These are phyloP conservation scores for Caryopteris hybrid DNA, from an alignment of 305 asterid genomes.

Conservation along the genomic window DNA sequence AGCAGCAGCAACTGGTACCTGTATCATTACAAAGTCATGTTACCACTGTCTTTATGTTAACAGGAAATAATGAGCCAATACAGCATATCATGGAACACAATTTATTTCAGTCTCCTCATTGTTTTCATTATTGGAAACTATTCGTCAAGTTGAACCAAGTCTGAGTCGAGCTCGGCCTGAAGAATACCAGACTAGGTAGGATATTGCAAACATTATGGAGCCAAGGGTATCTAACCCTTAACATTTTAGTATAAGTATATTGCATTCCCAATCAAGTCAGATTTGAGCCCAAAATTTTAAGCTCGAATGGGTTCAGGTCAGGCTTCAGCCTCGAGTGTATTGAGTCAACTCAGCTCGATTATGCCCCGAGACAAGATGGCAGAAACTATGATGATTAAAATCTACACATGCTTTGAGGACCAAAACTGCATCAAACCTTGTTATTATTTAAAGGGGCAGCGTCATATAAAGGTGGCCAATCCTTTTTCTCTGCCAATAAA, in stretches of 20 bases:
- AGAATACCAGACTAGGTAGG: no score
- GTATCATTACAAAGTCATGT: not conserved
- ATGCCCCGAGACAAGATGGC: not conserved
- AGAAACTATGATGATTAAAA: not conserved
- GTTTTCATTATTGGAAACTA: not conserved
- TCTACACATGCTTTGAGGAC: not conserved
- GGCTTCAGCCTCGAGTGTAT: no score
- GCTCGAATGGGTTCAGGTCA: no score
- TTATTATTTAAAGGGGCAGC: constrained; percentile 46
- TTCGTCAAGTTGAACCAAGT: not conserved
- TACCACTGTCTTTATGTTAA: not conserved
- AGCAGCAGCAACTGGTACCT: constrained; percentile 97
- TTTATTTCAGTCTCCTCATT: not conserved
- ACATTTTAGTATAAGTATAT: no score
- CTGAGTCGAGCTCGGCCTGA: no score
- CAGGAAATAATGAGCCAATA: not conserved
- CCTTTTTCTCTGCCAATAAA: constrained; percentile 72
- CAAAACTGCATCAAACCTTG: constrained; percentile 41
- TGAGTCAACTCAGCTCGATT: no score
- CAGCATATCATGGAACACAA: not conserved
- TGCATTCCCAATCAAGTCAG: no score
- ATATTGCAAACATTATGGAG: no score
- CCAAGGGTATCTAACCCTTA: no score
- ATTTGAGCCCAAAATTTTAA: no score
- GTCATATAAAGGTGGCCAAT: constrained; percentile 89